Conservation (phyloP, 768 basidiomycete genomes). For the Tylopilus felleus region DNA sequence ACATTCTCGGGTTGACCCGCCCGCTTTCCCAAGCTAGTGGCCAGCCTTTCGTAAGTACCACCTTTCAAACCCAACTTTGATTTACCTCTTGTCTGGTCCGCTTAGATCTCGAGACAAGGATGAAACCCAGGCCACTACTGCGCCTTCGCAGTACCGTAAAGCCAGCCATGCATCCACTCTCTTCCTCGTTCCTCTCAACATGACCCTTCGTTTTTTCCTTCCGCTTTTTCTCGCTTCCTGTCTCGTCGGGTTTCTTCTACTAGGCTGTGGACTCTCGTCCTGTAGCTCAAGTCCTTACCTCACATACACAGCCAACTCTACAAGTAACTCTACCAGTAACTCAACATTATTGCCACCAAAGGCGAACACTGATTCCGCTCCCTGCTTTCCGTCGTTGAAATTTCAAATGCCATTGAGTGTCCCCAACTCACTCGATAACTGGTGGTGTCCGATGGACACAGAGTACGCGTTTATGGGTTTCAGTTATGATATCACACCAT, state of each 20-base stretch:
- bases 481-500: constrained; percentile 68
- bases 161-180: neutral
- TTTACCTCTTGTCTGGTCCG: neutral
- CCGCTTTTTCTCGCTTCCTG: neutral
- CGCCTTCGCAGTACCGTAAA: neutral
- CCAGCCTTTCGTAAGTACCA: neutral
- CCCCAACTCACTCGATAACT: constrained; percentile 44
- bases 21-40: neutral
- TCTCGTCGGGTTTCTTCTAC: constrained; percentile 13
- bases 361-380: neutral
- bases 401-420: constrained; percentile 54
- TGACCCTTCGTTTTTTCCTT: neutral
- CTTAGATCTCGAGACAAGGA: neutral
- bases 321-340: neutral
- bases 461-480: constrained; percentile 80
- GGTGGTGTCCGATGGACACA: constrained; percentile 62
- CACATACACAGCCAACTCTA: neutral
- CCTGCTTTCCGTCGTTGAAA: constrained; percentile 40
- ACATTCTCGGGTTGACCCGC: neutral
- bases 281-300: neutral
- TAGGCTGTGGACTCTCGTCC: constrained; percentile 7
- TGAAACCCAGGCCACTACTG: neutral
- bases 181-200: neutral
- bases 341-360: neutral
- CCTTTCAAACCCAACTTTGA: neutral